Percentiles rank a stretch among this genome's conserved stretches.
These are phyloP conservation scores for Breynia disticha DNA, from an alignment of 441 rosid genomes.

Conservation along the genomic window DNA sequence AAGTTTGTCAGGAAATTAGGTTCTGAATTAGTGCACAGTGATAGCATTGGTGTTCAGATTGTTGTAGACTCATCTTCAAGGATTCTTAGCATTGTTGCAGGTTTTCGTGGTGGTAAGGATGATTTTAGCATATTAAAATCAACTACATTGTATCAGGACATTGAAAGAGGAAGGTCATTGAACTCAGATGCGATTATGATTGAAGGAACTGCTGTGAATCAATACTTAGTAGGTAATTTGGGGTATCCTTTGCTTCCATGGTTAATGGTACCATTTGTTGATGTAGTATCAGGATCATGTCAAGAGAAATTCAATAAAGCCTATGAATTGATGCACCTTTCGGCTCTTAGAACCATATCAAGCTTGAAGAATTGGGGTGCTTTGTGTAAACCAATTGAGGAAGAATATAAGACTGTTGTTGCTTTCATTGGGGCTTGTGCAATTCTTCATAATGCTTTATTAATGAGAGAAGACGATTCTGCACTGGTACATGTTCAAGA, in stretches of 20 bases:
- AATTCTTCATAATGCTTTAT: constrained; percentile 50
- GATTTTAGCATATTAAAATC: constrained; percentile 31
- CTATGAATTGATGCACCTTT: constrained; percentile 20
- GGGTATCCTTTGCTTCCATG: constrained; percentile 62
- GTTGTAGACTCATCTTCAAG: constrained; percentile 50
- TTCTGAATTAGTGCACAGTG: not conserved
- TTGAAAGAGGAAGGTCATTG: constrained; percentile 30
- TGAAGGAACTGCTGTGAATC: constrained; percentile 26
- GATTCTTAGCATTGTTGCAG: constrained; percentile 43
- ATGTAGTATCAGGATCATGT: constrained; percentile 24
- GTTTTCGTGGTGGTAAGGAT: constrained; percentile 38
- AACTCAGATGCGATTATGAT: constrained; percentile 22
- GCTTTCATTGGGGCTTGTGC: constrained; percentile 52
- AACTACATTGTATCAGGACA: constrained; percentile 39
- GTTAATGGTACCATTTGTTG: constrained; percentile 50
- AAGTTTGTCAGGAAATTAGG: constrained; percentile 12
- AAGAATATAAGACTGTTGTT: constrained; percentile 46
- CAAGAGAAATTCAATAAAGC: constrained; percentile 39
- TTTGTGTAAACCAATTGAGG: constrained; percentile 35
- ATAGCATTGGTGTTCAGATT: constrained; percentile 29
- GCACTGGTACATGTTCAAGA: constrained; percentile 32
- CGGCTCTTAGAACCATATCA: constrained; percentile 29
- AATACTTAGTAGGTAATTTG: constrained; percentile 44
- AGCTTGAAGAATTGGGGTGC: constrained; percentile 57
- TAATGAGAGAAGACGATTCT: constrained; percentile 55